phyloP scores from a whole-genome alignment of 257 asterid species.

The Leonotis leonurus region DNA sequence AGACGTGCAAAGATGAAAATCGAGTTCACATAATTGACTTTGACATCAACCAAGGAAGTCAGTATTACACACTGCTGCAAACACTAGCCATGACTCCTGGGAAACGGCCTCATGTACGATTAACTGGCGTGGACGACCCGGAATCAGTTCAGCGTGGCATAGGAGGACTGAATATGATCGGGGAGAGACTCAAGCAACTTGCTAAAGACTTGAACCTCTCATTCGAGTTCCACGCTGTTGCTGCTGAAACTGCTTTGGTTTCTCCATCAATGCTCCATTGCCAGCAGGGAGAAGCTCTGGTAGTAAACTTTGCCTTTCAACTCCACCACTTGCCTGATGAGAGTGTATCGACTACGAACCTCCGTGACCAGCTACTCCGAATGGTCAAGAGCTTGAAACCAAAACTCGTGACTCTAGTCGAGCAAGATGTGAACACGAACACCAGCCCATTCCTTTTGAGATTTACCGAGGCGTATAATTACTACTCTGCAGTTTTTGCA shows the following conservation, averaged over 20 bases:
- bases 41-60: slow-evolving; percentile 94
- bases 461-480: slow-evolving; percentile 68
- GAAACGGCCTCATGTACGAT: slow-evolving; percentile 43
- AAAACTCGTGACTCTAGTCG: slow-evolving; percentile 77
- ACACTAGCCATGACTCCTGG: slow-evolving; percentile 53
- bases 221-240: slow-evolving; percentile 61
- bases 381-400: slow-evolving; percentile 83
- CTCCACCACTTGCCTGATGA: slow-evolving; percentile 98
- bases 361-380: slow-evolving; percentile 79
- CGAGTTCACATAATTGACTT: slow-evolving; percentile 79
- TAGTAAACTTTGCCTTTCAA: slow-evolving; percentile 92
- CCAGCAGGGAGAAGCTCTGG: slow-evolving; percentile 57
- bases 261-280: slow-evolving; percentile 44
- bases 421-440: slow-evolving; percentile 86
- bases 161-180: slow-evolving; percentile 66
- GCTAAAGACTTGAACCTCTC: slow-evolving; percentile 55
- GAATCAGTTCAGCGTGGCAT: slow-evolving; percentile 76
- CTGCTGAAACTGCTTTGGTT: slow-evolving; percentile 58
- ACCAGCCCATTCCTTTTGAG: slow-evolving; percentile 76
- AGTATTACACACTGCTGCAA: slow-evolving; percentile 73
- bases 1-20: slow-evolving; percentile 55
- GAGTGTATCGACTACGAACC: slow-evolving; percentile 71
- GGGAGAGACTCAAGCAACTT: slow-evolving; percentile 58
- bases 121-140: slow-evolving; percentile 94
- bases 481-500: slow-evolving; percentile 74